A percentile compares a stretch with the other conserved stretches of the same genome.
Evolutionary conservation across 345 rosid species (phyloP).

Genomic region (Balakata baccata): DNA sequence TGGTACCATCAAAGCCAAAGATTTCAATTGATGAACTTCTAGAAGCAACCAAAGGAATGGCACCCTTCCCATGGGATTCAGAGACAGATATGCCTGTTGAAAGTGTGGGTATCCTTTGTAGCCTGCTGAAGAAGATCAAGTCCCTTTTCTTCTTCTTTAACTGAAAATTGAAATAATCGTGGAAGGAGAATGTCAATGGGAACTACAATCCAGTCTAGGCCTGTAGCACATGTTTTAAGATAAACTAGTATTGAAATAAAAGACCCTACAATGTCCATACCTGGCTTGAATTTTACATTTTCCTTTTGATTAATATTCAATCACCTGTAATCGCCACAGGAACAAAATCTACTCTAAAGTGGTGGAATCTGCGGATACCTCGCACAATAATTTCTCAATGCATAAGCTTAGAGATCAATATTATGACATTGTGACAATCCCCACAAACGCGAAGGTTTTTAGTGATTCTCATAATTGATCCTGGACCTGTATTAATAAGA

Average conservation of each 20-base stretch:
- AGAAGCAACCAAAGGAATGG: conserved; percentile 53
- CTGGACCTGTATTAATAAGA: conserved; percentile 23
- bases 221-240: not conserved
- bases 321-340: not conserved
- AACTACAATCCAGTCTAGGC: conserved; percentile 3
- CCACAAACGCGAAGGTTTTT: conserved; percentile 21
- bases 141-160: conserved; percentile 38
- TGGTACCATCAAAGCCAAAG: conserved; percentile 45
- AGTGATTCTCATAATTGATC: conserved; percentile 19
- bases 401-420: conserved; percentile 22
- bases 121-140: conserved; percentile 28
- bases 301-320: not conserved
- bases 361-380: conserved; percentile 22
- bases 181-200: not conserved
- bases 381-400: conserved; percentile 21
- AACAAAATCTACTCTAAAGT: conserved; percentile 16
- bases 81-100: conserved; percentile 63
- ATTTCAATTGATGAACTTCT: conserved; percentile 46
- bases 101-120: conserved; percentile 41
- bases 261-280: not conserved
- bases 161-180: conserved; percentile 30
- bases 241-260: conserved; percentile 12
- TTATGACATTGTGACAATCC: conserved; percentile 22
- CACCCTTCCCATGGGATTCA: conserved; percentile 63
- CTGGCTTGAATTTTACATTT: not conserved